Evolutionary conservation across 371 early-diverging fungal genomes (phyloP).

Genomic region (Fennellomyces sp.): DNA sequence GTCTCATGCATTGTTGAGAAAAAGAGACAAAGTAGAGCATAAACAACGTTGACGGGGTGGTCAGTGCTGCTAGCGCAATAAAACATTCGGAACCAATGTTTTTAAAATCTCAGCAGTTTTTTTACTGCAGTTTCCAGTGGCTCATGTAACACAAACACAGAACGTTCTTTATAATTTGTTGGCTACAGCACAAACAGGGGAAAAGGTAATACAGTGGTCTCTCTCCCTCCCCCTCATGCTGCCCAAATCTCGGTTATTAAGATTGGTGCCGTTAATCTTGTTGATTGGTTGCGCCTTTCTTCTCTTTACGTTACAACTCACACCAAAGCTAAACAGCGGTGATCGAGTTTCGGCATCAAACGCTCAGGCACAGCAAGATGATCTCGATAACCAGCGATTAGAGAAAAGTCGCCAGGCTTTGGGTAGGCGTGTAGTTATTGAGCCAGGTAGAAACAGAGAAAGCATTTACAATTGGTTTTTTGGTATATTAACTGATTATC

Average conservation of each 20-base stretch:
- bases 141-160: too few relatives aligned
- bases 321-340: not conserved
- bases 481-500: not conserved
- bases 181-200: too few relatives aligned
- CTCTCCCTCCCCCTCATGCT: too few relatives aligned
- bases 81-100: too few relatives aligned
- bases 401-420: not conserved
- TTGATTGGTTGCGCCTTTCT: not conserved
- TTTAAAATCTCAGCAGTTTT: too few relatives aligned
- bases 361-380: not conserved
- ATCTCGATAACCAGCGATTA: not conserved
- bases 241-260: not conserved
- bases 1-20: too few relatives aligned
- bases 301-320: not conserved
- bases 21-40: too few relatives aligned
- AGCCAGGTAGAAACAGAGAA: constrained; percentile 8
- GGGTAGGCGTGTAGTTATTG: constrained; percentile 4
- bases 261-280: not conserved
- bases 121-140: too few relatives aligned
- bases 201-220: too few relatives aligned
- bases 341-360: not conserved
- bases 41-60: too few relatives aligned
- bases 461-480: not conserved
- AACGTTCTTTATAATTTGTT: too few relatives aligned
- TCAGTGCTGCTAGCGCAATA: too few relatives aligned